Percentiles rank a stretch among this genome's conserved stretches.
Evolutionary conservation across 2,329 filamentous ascomycete species (phyloP).

Genomic region (Colletotrichum horii): DNA sequence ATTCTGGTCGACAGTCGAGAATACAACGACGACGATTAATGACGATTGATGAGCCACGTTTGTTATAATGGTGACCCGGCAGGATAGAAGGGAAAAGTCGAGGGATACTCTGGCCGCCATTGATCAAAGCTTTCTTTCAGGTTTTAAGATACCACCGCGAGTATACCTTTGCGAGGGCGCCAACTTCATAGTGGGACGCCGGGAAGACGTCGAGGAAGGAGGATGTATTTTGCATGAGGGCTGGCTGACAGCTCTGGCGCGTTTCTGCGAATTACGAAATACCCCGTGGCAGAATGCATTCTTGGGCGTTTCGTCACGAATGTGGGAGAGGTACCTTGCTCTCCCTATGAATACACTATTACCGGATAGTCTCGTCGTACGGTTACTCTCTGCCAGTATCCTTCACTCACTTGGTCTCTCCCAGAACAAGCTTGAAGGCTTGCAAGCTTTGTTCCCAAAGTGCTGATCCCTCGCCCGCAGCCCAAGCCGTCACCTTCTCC

Average conservation of each 20-base stretch:
- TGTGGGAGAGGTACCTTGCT: neutral
- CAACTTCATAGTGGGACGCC: neutral
- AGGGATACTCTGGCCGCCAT: neutral
- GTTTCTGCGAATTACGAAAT: neutral
- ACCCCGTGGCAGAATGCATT: conserved; percentile 16
- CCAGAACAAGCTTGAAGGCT: conserved; percentile 46
- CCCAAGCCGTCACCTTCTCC: conserved; percentile 45
- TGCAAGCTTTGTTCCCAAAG: conserved; percentile 54
- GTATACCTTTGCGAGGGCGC: neutral
- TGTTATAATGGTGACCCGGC: neutral
- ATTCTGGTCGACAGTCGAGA: conserved; percentile 63
- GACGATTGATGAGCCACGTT: neutral
- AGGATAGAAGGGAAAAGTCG: neutral
- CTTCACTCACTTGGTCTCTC: conserved; percentile 11
- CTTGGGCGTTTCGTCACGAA: conserved; percentile 2
- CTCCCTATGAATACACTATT: neutral
- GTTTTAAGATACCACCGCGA: conserved; percentile 15
- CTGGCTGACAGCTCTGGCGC: neutral
- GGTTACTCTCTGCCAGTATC: neutral
- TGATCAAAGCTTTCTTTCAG: neutral
- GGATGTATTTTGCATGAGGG: neutral
- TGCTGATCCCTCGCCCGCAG: conserved; percentile 44
- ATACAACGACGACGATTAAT: conserved; percentile 15
- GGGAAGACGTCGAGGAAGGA: neutral
- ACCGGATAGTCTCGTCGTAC: neutral